phyloP scores from a whole-genome alignment of 108 stramenopile genomes.

The Fistulifera solaris region DNA sequence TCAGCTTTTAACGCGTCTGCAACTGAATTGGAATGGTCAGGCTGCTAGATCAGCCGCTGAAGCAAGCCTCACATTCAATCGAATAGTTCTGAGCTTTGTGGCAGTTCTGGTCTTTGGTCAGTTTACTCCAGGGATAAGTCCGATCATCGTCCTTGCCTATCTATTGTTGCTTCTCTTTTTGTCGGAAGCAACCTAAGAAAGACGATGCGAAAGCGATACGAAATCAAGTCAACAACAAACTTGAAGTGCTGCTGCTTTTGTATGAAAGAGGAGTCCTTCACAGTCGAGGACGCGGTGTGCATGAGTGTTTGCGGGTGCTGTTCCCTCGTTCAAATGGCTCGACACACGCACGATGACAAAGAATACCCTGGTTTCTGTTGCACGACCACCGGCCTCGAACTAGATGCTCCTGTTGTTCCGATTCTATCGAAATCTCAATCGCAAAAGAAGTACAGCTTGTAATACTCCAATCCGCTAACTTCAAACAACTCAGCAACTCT shows the following conservation, averaged over 20 bases:
- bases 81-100: conserved; percentile 22
- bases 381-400: conserved; percentile 49
- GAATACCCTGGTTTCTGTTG: conserved; percentile 54
- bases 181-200: conserved; percentile 28
- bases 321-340: conserved; percentile 57
- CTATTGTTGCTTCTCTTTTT: conserved; percentile 17
- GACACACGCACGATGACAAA: conserved; percentile 70
- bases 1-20: conserved; percentile 42
- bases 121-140: conserved; percentile 22
- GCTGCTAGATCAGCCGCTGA: conserved; percentile 12
- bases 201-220: conserved; percentile 39
- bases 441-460: no score
- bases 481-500: no score
- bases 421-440: no score
- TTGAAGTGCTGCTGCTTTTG: conserved; percentile 3
- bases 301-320: conserved; percentile 56
- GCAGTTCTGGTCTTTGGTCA: conserved; percentile 21
- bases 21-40: conserved; percentile 42
- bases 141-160: conserved; percentile 14
- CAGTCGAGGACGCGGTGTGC: conserved; percentile 44
- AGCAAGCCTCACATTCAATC: conserved; percentile 41
- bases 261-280: conserved; percentile 3
- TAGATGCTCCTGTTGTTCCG: conserved; percentile 31
- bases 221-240: conserved; percentile 31
- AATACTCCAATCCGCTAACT: no score